Base-by-base conservation (phyloP, 306 rosid genomes). In the Acacia confusa region DNA sequence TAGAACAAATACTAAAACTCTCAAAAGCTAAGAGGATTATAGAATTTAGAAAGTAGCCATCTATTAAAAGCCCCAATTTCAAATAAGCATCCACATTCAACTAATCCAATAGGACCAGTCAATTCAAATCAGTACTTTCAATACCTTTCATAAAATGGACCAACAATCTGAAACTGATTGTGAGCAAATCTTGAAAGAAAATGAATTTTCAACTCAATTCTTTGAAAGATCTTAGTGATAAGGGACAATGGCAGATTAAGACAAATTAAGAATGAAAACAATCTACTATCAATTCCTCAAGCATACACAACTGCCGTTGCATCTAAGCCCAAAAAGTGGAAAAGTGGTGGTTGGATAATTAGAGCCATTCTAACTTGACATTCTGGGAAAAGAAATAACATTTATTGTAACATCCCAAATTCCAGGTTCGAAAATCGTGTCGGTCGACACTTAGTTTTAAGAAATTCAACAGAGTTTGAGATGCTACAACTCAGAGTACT, bases 31-130 rank as follows among this genome's bases (percentile, higher is more conserved):
- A 50, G 47, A 38, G 25, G 22, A 9, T 24, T 15, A 57, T 9
- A 36, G 24, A 27, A 25, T 50, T 28, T 43, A 78, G 43, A 78
- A 28, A 83, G 76, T 78, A 43, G 74, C 70, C 71, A 77, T 52
- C 27, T 19, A 70, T 44, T 24, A 75, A 47, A 57, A 48, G 17
- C 34, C 48, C 15, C 20, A 15, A 36, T 48, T 32, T 57, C 55
- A 81, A 48, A 40, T 13, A 53, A 75, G n/a, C 58, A 47, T 61
- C 24, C 14, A 6, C 61, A 43, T 73, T 74, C 58, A 60, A 22
- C 64, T 53, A 10, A 68, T 34, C 72, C 38, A 75, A 67, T 14
- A 7, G 55, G 25, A 71, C 52, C 50, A 73, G 8, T 48, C 58
- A 68, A 17, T 25, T 45, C 27, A 58, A 32, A 43, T 25, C 25